Conservation (phyloP, 2,329 filamentous ascomycete genomes). For the Boeremia exigua region DNA sequence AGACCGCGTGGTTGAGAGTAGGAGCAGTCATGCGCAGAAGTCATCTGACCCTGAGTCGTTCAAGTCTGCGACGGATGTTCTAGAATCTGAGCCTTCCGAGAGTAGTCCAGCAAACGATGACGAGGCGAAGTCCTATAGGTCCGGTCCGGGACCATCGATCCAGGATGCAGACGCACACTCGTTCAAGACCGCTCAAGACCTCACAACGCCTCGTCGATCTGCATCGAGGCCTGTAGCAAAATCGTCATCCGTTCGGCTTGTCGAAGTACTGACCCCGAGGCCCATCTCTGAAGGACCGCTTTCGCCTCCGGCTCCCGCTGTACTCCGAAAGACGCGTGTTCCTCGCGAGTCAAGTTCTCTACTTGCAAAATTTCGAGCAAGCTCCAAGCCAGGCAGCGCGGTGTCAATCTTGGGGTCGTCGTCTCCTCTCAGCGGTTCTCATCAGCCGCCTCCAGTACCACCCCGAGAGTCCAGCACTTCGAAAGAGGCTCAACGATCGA, state of each 20-base stretch:
- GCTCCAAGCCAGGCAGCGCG: constrained; percentile 31
- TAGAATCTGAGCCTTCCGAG: constrained; percentile 16
- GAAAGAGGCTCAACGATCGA: constrained; percentile 40
- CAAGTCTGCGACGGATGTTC: constrained; percentile 38
- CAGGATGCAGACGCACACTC: constrained; percentile 34
- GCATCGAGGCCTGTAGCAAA: constrained; percentile 25
- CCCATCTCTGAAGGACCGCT: constrained; percentile 21
- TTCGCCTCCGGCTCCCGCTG: constrained; percentile 19
- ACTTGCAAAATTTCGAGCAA: constrained; percentile 21
- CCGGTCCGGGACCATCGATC: constrained; percentile 14
- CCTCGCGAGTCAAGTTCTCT: constrained; percentile 30
- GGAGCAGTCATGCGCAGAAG: constrained; percentile 33
- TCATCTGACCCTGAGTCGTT: constrained; percentile 44
- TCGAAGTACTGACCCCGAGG: constrained; percentile 10
- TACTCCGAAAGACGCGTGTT: constrained; percentile 22
- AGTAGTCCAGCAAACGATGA: neutral
- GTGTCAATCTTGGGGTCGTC: constrained; percentile 32
- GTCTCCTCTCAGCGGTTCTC: constrained; percentile 24
- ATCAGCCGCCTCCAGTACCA: constrained; percentile 34
- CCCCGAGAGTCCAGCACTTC: constrained; percentile 42
- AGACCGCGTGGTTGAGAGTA: constrained; percentile 13
- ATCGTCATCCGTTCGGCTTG: constrained; percentile 14
- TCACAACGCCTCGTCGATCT: constrained; percentile 28
- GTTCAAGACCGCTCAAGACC: constrained; percentile 30
- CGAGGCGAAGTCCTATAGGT: constrained; percentile 23